Conservation (phyloP, 106 monocot genomes). For the Acanthochlamys bracteata region DNA sequence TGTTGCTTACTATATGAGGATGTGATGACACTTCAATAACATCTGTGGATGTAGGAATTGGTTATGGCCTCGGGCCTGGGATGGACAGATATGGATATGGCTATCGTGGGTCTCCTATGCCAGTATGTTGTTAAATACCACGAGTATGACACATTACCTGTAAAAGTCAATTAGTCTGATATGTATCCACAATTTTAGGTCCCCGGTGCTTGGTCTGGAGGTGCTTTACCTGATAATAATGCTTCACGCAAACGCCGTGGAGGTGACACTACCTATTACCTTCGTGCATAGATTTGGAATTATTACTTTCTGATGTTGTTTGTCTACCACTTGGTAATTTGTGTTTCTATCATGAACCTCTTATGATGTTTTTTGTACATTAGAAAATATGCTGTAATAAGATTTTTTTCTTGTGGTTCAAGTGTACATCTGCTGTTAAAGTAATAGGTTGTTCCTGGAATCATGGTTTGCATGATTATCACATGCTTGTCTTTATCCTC, state of each 20-base stretch:
- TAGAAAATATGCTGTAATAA: no score
- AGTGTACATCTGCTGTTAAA: no score
- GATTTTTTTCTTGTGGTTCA: no score
- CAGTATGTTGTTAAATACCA: conserved; percentile 17
- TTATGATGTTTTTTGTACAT: no score
- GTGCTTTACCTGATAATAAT: conserved; percentile 34
- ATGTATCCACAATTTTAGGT: conserved; percentile 9
- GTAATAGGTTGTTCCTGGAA: no score
- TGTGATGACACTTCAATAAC: not conserved
- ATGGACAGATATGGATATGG: conserved; percentile 48
- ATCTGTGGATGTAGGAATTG: conserved; percentile 21
- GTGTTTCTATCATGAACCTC: no score
- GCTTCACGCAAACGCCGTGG: conserved; percentile 63
- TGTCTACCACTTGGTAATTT: not conserved
- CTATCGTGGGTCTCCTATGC: conserved; percentile 54
- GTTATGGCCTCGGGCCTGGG: conserved; percentile 35
- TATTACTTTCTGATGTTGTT: not conserved
- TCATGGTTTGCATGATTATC: not conserved
- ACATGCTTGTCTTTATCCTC: not conserved
- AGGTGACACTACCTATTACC: conserved; percentile 15
- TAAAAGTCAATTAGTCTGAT: not conserved
- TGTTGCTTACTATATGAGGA: no score
- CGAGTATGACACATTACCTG: no score
- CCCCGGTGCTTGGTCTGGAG: conserved; percentile 36
- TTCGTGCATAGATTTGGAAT: not conserved